Percentiles rank a stretch among this genome's conserved stretches.
phyloP scores from a whole-genome alignment of 352 stramenopile genomes.

The Globisporangium nagaii region DNA sequence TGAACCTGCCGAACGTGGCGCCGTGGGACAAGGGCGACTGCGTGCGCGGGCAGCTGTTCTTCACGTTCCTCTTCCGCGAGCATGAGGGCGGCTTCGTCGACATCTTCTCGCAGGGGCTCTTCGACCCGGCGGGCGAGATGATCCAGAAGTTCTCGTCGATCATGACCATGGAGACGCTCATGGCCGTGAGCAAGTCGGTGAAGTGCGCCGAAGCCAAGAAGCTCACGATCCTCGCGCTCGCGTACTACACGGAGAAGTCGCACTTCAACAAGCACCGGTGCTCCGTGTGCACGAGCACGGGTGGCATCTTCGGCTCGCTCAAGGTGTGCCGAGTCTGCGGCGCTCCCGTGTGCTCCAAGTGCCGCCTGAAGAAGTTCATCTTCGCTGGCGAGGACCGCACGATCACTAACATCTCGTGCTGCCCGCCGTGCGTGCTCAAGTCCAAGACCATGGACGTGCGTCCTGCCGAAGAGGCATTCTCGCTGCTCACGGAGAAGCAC shows the following conservation, averaged over 20 bases:
- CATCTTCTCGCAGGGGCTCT: conserved; percentile 30
- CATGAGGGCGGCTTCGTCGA: conserved; percentile 27
- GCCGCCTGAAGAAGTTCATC: conserved; percentile 6
- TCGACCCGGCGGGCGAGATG: conserved; percentile 34
- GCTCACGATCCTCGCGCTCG: conserved; percentile 32
- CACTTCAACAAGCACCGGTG: conserved; percentile 7
- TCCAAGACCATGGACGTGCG: conserved; percentile 11
- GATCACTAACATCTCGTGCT: conserved; percentile 6
- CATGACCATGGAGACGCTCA: conserved; percentile 27
- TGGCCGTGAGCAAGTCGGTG: conserved; percentile 13
- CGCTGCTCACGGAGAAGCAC: conserved; percentile 7
- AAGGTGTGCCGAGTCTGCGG: conserved; percentile 1
- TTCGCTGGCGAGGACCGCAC: conserved; percentile 1
- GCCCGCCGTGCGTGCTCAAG: conserved; percentile 11
- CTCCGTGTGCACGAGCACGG: conserved; percentile 3
- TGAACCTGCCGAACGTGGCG: conserved; percentile 31
- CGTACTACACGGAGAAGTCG: neutral
- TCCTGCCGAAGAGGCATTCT: conserved; percentile 10
- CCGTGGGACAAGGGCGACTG: conserved; percentile 20
- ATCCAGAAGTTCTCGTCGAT: conserved; percentile 16
- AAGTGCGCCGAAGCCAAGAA: conserved; percentile 48
- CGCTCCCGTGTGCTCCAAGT: conserved; percentile 2
- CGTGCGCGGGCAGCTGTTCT: conserved; percentile 24
- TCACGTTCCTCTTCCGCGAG: conserved; percentile 34
- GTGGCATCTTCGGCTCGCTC: conserved; percentile 1